Conservation (phyloP, 176 grass and related monocot species). For the Musa itinerans region DNA sequence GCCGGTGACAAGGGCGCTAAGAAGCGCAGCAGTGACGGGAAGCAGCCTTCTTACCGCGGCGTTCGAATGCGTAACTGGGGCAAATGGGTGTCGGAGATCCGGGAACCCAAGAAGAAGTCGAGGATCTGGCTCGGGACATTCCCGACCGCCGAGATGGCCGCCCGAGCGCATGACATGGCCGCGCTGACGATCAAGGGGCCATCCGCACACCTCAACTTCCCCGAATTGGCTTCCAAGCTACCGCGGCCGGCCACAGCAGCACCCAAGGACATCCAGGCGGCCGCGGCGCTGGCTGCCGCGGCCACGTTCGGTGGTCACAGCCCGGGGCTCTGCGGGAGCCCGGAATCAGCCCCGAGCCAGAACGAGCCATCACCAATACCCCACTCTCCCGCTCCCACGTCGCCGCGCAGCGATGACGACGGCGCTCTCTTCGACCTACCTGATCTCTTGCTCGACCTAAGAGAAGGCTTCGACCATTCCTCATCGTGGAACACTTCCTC, state of each 20-base stretch:
- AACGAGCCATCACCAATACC: not conserved
- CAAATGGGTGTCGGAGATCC: no score
- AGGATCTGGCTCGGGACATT: conserved; percentile 92
- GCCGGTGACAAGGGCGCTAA: conserved; percentile 7
- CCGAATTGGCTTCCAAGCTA: conserved; percentile 30
- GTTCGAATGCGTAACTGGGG: conserved; percentile 75
- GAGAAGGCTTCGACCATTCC: not conserved
- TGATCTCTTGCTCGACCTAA: not conserved
- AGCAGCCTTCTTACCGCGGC: conserved; percentile 66
- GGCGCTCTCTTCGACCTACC: conserved; percentile 5
- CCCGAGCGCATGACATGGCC: conserved; percentile 81
- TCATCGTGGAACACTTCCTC: not conserved
- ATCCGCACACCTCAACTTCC: conserved; percentile 3
- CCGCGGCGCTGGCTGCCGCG: conserved; percentile 69
- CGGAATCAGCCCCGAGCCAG: not conserved
- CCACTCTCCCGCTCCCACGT: not conserved
- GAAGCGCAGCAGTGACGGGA: conserved; percentile 60
- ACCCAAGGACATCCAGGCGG: conserved; percentile 6
- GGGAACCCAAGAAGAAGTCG: conserved; percentile 50
- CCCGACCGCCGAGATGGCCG: conserved; percentile 74
- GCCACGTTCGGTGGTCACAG: not conserved
- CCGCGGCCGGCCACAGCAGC: conserved; percentile 50
- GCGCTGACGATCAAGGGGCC: conserved; percentile 74
- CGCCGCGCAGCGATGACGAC: conserved; percentile 9
- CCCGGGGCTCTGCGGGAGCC: no score